These are phyloP conservation scores for Triticum dicoccoides DNA, from an alignment of 176 grass and related monocot species.

Conservation along the genomic window DNA sequence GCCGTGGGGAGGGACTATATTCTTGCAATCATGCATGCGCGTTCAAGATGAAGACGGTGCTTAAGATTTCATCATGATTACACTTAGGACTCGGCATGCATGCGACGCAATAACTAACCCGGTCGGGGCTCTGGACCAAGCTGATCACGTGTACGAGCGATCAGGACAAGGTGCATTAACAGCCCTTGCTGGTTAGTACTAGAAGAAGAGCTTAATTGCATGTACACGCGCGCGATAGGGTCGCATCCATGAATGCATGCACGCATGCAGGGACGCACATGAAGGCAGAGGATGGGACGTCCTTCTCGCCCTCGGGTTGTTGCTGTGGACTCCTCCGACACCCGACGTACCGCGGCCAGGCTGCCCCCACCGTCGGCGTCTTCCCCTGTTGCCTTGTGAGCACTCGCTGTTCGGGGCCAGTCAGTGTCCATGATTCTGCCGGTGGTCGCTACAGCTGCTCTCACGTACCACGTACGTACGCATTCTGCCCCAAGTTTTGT, in stretches of 20 bases:
- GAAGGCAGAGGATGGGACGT: conserved; percentile 8
- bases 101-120: not conserved
- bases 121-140: not conserved
- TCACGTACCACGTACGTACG: not conserved
- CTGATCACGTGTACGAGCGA: conserved; percentile 1
- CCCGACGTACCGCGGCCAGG: not conserved
- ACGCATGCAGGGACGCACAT: conserved; percentile 10
- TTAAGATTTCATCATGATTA: not conserved
- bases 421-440: not conserved
- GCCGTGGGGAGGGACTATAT: not conserved
- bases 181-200: not conserved
- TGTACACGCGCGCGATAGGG: not conserved
- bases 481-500: not conserved
- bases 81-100: not conserved
- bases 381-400: conserved; percentile 35
- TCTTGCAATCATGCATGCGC: not conserved
- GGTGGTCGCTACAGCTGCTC: not conserved
- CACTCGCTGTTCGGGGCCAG: not conserved
- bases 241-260: not conserved
- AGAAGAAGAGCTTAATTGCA: not conserved
- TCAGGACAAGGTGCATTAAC: not conserved
- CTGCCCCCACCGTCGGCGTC: not conserved
- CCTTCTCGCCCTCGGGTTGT: conserved; percentile 12
- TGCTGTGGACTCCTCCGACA: not conserved
- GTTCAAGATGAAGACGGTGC: not conserved